Conservation (phyloP, 306 rosid species). For the Lathyrus aphaca region DNA sequence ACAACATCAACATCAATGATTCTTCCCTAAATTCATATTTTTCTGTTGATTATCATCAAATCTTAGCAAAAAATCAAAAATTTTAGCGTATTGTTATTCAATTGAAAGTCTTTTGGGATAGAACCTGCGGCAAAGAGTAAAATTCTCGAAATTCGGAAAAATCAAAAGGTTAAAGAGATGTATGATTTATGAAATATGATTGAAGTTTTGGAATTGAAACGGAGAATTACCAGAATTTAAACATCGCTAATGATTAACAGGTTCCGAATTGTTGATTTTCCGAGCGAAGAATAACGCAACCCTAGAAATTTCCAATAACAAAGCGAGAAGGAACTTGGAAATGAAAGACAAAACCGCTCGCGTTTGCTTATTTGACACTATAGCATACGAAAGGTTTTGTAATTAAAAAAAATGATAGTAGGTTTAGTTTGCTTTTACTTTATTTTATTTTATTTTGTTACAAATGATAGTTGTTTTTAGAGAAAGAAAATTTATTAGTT, state of each 20-base stretch:
- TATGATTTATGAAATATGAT: not conserved
- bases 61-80: not conserved
- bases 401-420: too few relatives aligned
- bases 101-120: too few relatives aligned
- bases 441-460: too few relatives aligned
- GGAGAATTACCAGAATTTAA: constrained; percentile 74
- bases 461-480: too few relatives aligned
- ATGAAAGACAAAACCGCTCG: not conserved
- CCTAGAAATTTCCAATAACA: constrained; percentile 43
- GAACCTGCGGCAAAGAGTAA: too few relatives aligned
- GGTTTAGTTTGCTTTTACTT: too few relatives aligned
- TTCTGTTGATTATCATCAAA: not conserved
- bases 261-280: constrained; percentile 32
- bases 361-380: too few relatives aligned
- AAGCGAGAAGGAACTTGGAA: constrained; percentile 8
- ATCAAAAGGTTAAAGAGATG: too few relatives aligned
- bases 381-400: too few relatives aligned
- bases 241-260: constrained; percentile 48
- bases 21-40: constrained; percentile 7
- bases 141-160: too few relatives aligned
- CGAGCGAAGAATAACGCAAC: constrained; percentile 15
- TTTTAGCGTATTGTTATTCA: not conserved
- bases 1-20: not conserved
- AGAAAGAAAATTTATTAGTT: too few relatives aligned
- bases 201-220: not conserved